Conservation (phyloP, 1,284 basidiomycete species). For the Papiliotrema nemorosa region DNA sequence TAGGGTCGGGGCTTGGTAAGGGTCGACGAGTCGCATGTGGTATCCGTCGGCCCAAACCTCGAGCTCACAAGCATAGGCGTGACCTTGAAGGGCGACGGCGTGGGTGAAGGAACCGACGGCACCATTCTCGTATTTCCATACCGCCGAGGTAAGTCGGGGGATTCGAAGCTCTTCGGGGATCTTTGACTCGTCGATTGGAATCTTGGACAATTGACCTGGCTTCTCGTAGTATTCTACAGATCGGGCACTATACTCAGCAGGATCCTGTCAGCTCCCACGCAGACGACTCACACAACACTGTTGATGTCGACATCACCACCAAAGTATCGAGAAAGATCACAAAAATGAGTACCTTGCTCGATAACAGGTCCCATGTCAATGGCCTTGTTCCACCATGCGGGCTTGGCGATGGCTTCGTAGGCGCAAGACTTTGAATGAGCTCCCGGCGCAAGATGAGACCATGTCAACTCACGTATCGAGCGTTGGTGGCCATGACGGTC, state of each 20-base stretch:
- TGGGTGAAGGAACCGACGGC: conserved; percentile 88
- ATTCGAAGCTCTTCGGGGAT: conserved; percentile 49
- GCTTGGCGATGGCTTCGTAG: conserved; percentile 83
- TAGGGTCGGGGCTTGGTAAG: conserved; percentile 67
- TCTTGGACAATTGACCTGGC: conserved; percentile 78
- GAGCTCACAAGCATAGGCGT: conserved; percentile 86
- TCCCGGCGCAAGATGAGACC: background rate
- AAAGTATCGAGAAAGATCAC: conserved; percentile 80
- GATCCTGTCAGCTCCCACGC: background rate
- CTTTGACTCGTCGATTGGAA: conserved; percentile 53
- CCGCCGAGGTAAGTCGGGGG: conserved; percentile 47
- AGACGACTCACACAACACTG: conserved; percentile 58
- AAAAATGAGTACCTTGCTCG: conserved; percentile 89
- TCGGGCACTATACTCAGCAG: conserved; percentile 56
- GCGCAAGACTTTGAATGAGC: conserved; percentile 58
- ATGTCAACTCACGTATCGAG: conserved; percentile 73
- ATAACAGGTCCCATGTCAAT: conserved; percentile 77
- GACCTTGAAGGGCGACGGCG: conserved; percentile 80
- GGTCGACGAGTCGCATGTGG: conserved; percentile 67
- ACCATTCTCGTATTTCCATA: conserved; percentile 82
- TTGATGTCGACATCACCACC: conserved; percentile 91
- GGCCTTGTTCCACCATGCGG: conserved; percentile 97
- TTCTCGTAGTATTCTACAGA: conserved; percentile 88
- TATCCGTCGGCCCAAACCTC: conserved; percentile 90
- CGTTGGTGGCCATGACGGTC: conserved; percentile 95